Evolutionary conservation across 129 eudicot genomes (phyloP).

Genomic region (Lonicera japonica): DNA sequence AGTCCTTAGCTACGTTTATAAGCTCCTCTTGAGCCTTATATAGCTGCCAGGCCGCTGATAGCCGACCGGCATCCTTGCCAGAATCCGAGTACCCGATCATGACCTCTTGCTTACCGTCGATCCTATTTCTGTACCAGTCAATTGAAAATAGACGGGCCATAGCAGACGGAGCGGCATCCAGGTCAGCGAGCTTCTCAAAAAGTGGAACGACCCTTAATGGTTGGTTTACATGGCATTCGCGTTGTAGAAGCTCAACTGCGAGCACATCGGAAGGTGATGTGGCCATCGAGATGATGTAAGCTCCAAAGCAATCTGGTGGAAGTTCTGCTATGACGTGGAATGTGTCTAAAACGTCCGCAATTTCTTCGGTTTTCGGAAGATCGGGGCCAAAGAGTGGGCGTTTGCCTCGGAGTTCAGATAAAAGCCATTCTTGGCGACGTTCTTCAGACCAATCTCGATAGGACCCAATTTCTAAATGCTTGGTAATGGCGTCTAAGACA

Average conservation of each 20-base stretch:
- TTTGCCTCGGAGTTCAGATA: slow-evolving; percentile 81
- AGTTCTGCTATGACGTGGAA: slow-evolving; percentile 83
- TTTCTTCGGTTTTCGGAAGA: slow-evolving; percentile 91
- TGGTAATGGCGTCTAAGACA: slow-evolving; percentile 89
- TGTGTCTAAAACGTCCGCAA: slow-evolving; percentile 89
- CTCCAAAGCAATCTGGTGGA: slow-evolving; percentile 94
- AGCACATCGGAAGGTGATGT: slow-evolving; percentile 92
- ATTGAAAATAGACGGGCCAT: slow-evolving; percentile 88
- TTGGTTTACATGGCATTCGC: slow-evolving; percentile 78
- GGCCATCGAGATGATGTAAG: slow-evolving; percentile 97
- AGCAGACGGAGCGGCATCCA: slow-evolving; percentile 94
- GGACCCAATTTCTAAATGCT: slow-evolving; percentile 83
- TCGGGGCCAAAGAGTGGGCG: slow-evolving; percentile 91
- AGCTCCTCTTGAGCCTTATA: slow-evolving; percentile 99
- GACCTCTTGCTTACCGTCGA: slow-evolving; percentile 91
- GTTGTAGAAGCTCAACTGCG: slow-evolving; percentile 95
- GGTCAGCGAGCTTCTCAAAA: slow-evolving; percentile 87
- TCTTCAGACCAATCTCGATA: slow-evolving; percentile 94
- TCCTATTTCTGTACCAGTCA: slow-evolving; percentile 86
- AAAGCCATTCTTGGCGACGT: slow-evolving; percentile 84
- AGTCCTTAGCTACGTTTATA: slow-evolving; percentile 78
- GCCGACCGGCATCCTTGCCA: slow-evolving; percentile 93
- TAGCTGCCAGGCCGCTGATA: slow-evolving; percentile 94
- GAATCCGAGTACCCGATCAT: slow-evolving; percentile 99
- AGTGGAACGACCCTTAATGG: slow-evolving; percentile 93